A percentile compares a stretch with the other conserved stretches of the same genome.
These are phyloP conservation scores for Wallemia hederae DNA, from an alignment of 1,284 basidiomycete genomes.

Conservation along the genomic window DNA sequence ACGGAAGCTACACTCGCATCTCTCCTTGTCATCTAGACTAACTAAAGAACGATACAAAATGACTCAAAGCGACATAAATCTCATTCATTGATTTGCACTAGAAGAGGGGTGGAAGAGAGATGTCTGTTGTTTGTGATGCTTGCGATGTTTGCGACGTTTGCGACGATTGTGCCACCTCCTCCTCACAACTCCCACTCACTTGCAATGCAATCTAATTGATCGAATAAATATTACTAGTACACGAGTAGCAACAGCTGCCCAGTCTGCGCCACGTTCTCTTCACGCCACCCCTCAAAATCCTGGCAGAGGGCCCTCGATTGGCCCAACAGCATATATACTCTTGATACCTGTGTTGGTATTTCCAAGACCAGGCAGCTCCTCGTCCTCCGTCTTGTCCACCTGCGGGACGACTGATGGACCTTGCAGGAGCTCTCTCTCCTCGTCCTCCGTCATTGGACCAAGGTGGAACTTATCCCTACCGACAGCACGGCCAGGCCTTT, in stretches of 20 bases:
- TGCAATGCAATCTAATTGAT: no score
- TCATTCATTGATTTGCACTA: no score
- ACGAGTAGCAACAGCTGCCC: not conserved
- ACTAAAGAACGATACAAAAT: not conserved
- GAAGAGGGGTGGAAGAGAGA: no score
- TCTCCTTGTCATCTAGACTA: constrained; percentile 19
- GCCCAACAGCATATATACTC: not conserved
- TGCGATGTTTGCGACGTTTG: no score
- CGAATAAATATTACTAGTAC: not conserved
- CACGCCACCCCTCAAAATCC: not conserved
- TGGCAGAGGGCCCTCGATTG: not conserved
- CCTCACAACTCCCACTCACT: no score
- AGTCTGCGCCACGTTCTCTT: not conserved
- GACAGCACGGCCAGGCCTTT: constrained; percentile 28
- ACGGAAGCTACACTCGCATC: constrained; percentile 38
- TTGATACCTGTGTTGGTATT: not conserved
- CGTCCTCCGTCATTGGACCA: constrained; percentile 1
- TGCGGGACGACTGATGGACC: not conserved
- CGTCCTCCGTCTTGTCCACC: not conserved
- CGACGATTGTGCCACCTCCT: no score
- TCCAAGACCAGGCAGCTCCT: not conserved
- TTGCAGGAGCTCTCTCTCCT: not conserved
- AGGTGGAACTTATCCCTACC: constrained; percentile 6
- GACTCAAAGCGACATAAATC: no score
- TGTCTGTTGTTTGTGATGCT: no score